A percentile compares a stretch with the other conserved stretches of the same genome.
These are phyloP conservation scores for Eleusine indica DNA, from an alignment of 176 grass and related monocot species.

Conservation along the genomic window DNA sequence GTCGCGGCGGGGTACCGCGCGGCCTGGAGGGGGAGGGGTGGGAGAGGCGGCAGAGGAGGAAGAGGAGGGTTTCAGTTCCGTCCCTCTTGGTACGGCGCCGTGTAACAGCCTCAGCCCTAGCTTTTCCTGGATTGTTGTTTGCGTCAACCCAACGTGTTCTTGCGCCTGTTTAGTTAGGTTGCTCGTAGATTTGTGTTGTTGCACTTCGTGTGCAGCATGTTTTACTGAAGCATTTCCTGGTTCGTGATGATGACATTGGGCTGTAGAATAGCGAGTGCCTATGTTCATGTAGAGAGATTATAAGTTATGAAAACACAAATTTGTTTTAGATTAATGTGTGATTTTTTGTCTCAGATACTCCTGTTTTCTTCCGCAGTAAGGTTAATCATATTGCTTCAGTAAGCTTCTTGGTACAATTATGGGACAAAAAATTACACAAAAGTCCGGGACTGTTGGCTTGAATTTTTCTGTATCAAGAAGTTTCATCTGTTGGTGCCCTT, in stretches of 20 bases:
- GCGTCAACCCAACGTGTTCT: background rate
- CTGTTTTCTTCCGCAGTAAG: no score
- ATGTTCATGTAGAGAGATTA: background rate
- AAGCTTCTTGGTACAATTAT: background rate
- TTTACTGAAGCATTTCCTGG: background rate
- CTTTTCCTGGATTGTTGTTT: constrained; percentile 8
- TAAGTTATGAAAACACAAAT: background rate
- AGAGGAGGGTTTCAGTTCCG: constrained; percentile 51
- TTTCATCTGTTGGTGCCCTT: background rate
- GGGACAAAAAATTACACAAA: background rate
- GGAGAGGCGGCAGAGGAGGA: constrained; percentile 12
- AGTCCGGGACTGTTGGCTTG: background rate
- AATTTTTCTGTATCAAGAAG: background rate
- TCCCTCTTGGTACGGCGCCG: constrained; percentile 34
- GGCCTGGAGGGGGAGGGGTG: constrained; percentile 32
- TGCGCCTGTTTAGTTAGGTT: background rate
- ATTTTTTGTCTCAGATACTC: background rate
- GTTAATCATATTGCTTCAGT: background rate
- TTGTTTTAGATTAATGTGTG: background rate
- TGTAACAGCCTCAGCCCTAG: background rate
- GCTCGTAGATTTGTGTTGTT: background rate
- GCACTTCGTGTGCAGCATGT: background rate
- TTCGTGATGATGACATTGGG: background rate
- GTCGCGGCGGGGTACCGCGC: constrained; percentile 1
- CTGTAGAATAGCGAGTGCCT: background rate